Evolutionary conservation across 2,329 filamentous ascomycete genomes (phyloP).

Genomic region (Dothideomycetes sp.): DNA sequence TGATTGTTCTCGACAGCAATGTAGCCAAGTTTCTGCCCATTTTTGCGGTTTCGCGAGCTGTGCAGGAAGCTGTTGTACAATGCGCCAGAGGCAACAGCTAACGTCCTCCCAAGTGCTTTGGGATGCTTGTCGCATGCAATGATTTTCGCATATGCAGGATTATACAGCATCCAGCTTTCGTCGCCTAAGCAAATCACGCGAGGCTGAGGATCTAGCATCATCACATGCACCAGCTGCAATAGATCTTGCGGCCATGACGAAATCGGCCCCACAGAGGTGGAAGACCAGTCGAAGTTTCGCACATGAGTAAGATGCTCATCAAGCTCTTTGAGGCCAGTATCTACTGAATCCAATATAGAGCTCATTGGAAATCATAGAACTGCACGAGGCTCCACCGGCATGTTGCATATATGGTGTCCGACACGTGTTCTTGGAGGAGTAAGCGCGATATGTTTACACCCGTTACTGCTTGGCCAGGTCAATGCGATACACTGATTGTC

Average conservation of each 20-base stretch:
- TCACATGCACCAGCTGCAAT: slow-evolving; percentile 9
- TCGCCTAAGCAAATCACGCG: slow-evolving; percentile 8
- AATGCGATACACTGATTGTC: no score
- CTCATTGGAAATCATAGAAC: neutral
- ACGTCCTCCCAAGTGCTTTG: neutral
- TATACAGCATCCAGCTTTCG: slow-evolving; percentile 9
- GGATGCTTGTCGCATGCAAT: slow-evolving; percentile 7
- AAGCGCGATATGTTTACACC: no score
- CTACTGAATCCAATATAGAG: neutral
- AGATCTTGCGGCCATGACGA: slow-evolving; percentile 9
- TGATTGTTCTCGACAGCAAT: neutral
- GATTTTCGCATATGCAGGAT: slow-evolving; percentile 8
- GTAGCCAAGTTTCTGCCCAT: no score
- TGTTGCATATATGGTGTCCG: no score
- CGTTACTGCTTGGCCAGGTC: no score
- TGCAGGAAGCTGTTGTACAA: no score
- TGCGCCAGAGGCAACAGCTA: neutral
- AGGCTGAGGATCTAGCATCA: slow-evolving; percentile 10
- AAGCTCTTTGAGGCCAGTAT: neutral
- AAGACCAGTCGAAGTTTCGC: slow-evolving; percentile 6
- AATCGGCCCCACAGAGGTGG: slow-evolving; percentile 8
- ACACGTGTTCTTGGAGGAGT: no score
- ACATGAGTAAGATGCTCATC: neutral
- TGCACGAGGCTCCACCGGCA: no score
- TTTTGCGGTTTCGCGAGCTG: no score